Evolutionary conservation across 768 basidiomycete genomes (phyloP).

Genomic region (Multifurca ochricompacta): DNA sequence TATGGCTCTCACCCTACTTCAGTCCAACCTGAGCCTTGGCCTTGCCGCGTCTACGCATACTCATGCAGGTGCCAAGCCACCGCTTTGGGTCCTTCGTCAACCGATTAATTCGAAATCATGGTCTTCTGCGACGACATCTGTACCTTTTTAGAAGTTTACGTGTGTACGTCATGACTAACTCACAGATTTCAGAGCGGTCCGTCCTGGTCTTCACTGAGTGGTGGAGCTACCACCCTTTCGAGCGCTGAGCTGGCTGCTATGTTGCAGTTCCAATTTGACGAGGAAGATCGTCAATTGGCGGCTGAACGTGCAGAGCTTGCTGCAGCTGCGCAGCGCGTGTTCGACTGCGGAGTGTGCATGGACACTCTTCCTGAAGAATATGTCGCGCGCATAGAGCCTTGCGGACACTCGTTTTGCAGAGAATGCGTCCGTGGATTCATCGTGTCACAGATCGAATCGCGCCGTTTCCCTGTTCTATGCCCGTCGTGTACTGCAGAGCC

Average conservation of each 20-base stretch:
- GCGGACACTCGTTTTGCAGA: slow-evolving; percentile 48
- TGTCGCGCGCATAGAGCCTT: slow-evolving; percentile 36
- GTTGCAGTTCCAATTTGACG: slow-evolving; percentile 11
- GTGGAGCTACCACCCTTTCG: neutral
- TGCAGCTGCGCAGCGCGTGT: slow-evolving; percentile 22
- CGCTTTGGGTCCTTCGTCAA: neutral
- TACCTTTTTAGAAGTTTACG: neutral
- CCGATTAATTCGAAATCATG: neutral
- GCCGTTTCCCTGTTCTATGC: slow-evolving; percentile 52
- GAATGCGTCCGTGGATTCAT: slow-evolving; percentile 40
- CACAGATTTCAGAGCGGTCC: neutral
- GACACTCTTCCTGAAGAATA: slow-evolving; percentile 40
- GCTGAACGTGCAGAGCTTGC: slow-evolving; percentile 7
- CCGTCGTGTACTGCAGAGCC: slow-evolving; percentile 42
- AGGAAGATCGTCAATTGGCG: slow-evolving; percentile 3
- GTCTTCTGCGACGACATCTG: neutral
- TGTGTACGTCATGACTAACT: neutral
- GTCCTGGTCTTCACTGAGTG: neutral
- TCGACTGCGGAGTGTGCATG: slow-evolving; percentile 50
- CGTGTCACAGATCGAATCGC: slow-evolving; percentile 41
- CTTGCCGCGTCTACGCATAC: neutral
- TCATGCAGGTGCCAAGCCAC: neutral
- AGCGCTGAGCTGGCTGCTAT: neutral
- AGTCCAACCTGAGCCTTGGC: neutral
- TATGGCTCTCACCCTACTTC: neutral